Evolutionary conservation across 164 flowering plant species (phyloP).

Genomic region (Santalum album): DNA sequence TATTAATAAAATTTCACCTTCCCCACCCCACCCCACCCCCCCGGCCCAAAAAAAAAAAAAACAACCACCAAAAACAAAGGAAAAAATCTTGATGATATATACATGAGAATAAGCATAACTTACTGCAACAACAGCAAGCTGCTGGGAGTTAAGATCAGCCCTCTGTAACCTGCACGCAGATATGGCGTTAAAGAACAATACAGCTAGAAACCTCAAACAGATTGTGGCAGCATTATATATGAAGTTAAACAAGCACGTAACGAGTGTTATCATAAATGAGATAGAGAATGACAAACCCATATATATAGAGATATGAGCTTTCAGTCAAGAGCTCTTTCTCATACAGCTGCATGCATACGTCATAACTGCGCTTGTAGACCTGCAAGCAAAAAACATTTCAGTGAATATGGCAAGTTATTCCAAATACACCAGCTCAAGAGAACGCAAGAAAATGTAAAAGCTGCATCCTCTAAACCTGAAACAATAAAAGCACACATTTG

Average conservation of each 20-base stretch:
- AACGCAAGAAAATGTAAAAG: background rate
- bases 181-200: background rate
- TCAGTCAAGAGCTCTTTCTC: slow-evolving; percentile 87
- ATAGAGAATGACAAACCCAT: slow-evolving; percentile 50
- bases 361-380: slow-evolving; percentile 92
- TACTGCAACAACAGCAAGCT: slow-evolving; percentile 90
- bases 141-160: slow-evolving; percentile 58
- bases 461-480: too few relatives aligned
- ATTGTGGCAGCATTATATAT: background rate
- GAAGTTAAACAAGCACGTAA: background rate
- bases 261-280: background rate
- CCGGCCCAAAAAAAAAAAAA: too few relatives aligned
- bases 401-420: background rate
- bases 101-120: slow-evolving; percentile 12
- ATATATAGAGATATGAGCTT: slow-evolving; percentile 64
- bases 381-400: slow-evolving; percentile 14
- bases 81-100: too few relatives aligned
- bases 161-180: slow-evolving; percentile 41
- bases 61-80: too few relatives aligned
- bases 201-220: background rate
- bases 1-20: too few relatives aligned
- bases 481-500: too few relatives aligned
- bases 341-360: slow-evolving; percentile 80
- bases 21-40: too few relatives aligned
- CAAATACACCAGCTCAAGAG: too few relatives aligned